Base-by-base conservation (phyloP, 2,329 filamentous ascomycete genomes). In the Calonectria fujianensis region DNA sequence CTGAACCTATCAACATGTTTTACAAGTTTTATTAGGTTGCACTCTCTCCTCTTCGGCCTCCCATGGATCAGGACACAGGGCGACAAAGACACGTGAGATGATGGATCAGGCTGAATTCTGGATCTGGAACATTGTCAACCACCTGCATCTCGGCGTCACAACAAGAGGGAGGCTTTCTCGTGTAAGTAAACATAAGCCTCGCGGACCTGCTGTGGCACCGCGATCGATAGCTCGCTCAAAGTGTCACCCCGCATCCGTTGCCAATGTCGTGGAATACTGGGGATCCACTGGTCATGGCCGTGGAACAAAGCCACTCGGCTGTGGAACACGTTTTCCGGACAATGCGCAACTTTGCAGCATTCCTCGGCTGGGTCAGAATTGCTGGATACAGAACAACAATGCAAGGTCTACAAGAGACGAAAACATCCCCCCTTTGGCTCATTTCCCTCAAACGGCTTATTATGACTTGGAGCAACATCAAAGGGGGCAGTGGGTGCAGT, bases 281-380 rank as follows among this genome's bases (percentile, higher is more conserved):
- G 48, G 82, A 37, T 48, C 57, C 35, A 51, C 57, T 18, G 35
- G 24, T 4, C 16, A 45, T 18, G 29, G n/a, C 32, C 20, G 59
- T 50, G 50, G 61, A 41, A 71, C 54, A 39, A 52, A 69, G 65
- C 54, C 54, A 57, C 51, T 41, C 48, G 61, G 65, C 35, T n/a
- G 71, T 73, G 71, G 57, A 73, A 73, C 65, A 64, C 37, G 54
- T 69, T 73, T 63, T 69, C 71, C 65, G 65, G 24, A 51, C 29
- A 51, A 31, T 41, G 35, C 37, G 48, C 13, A 63, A 51, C 41
- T 72, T 51, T 27, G 52, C 32, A 48, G n/a, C 48, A 69, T 73
- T 73, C 57, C 66, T 69, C 45, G 29, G 48, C 20, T 45, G 39
- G 32, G 61, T 52, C 50, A 59, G 11, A 35, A 51, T 57, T 57